Percentiles rank a stretch among this genome's conserved stretches.
Evolutionary conservation across 257 asterid species (phyloP).

Genomic region (Fraxinus pennsylvanica): DNA sequence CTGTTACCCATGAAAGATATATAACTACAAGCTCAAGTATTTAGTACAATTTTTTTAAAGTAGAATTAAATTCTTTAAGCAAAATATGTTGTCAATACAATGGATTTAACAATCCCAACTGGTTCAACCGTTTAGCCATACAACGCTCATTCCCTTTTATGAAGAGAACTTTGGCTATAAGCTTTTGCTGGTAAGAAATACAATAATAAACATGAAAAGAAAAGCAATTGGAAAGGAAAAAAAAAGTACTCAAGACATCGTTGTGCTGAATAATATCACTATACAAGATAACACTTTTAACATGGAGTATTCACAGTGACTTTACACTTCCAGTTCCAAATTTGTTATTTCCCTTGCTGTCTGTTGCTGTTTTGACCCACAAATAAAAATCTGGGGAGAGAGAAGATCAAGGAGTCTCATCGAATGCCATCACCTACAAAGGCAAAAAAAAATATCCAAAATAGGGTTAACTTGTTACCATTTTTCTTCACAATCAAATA

Average conservation of each 20-base stretch:
- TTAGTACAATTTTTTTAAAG: background rate
- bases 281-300: background rate
- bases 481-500: background rate
- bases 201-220: background rate
- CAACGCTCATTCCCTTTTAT: background rate
- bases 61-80: background rate
- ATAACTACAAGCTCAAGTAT: no score
- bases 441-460: background rate
- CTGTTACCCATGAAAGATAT: no score
- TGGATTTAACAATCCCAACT: background rate
- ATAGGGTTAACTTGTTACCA: background rate
- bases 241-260: no score
- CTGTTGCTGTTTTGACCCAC: background rate
- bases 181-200: background rate
- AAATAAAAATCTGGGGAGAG: background rate
- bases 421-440: background rate
- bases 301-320: conserved; percentile 1
- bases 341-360: background rate
- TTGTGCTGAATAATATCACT: background rate
- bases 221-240: background rate
- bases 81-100: background rate
- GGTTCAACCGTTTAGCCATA: background rate
- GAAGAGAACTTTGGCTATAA: background rate
- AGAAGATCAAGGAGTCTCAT: conserved; percentile 1
- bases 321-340: background rate